Conservation (phyloP, 257 asterid species). For the Nicotiana sylvestris region DNA sequence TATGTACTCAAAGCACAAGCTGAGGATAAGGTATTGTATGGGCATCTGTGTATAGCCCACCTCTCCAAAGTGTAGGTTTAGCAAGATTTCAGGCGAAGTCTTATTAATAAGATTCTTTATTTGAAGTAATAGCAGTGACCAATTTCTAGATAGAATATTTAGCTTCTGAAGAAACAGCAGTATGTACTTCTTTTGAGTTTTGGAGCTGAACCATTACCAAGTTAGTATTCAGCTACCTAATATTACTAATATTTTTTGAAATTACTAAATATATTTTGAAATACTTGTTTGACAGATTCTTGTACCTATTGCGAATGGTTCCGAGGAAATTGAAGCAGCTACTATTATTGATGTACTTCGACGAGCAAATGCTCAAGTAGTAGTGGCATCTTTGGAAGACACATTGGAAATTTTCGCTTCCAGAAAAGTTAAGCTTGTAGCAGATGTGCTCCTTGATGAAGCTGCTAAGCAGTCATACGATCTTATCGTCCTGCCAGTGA, state of each 20-base stretch:
- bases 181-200: not conserved
- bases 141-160: not conserved
- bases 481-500: conserved; percentile 80
- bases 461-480: conserved; percentile 55
- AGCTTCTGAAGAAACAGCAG: not conserved
- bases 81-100: not conserved
- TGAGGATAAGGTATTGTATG: not conserved
- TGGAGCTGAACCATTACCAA: not conserved
- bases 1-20: not conserved
- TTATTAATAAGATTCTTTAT: not conserved
- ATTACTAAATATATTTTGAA: not conserved
- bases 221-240: not conserved
- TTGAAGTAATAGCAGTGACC: not conserved
- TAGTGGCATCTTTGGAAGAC: conserved; percentile 79
- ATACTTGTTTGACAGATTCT: conserved; percentile 51
- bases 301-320: conserved; percentile 94
- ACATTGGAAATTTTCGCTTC: conserved; percentile 78
- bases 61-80: not conserved
- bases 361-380: conserved; percentile 81
- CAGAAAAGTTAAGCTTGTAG: conserved; percentile 82
- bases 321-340: conserved; percentile 96
- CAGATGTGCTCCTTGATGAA: conserved; percentile 80
- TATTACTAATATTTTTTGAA: not conserved
- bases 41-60: not conserved
- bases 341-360: conserved; percentile 82